Evolutionary conservation across 73 alveolate species (phyloP).

Genomic region (Tetrahymena elliotti): DNA sequence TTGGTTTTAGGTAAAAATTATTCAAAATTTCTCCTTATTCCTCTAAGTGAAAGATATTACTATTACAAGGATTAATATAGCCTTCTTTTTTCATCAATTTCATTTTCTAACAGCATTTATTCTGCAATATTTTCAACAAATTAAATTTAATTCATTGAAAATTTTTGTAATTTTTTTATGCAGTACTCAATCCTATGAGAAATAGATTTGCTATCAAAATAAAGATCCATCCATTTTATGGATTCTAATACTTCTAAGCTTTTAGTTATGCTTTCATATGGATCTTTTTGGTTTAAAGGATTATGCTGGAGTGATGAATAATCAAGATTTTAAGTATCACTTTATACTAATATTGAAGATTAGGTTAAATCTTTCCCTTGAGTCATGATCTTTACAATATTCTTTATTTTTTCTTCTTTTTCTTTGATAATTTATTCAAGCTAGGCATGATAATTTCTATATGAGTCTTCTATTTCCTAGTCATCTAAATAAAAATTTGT

Average conservation of each 20-base stretch:
- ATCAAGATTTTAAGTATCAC: too few relatives aligned
- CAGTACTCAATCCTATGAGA: neutral
- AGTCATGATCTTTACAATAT: neutral
- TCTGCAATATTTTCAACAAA: neutral
- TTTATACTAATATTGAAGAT: too few relatives aligned
- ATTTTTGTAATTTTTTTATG: neutral
- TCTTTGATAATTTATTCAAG: neutral
- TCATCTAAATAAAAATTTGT: neutral
- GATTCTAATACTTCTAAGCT: neutral
- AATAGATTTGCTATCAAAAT: neutral
- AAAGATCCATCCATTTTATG: neutral
- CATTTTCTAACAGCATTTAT: neutral
- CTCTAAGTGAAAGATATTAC: too few relatives aligned
- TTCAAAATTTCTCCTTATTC: neutral
- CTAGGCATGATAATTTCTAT: neutral
- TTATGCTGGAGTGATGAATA: too few relatives aligned
- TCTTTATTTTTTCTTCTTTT: neutral
- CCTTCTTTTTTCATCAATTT: neutral
- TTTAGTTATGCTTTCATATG: neutral
- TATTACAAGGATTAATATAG: neutral
- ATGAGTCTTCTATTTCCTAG: neutral
- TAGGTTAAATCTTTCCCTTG: too few relatives aligned
- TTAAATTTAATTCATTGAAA: too few relatives aligned
- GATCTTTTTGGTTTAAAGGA: too few relatives aligned
- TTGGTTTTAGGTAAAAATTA: neutral